Base-by-base conservation (phyloP, 306 rosid species). In the Prunus dulcis region DNA sequence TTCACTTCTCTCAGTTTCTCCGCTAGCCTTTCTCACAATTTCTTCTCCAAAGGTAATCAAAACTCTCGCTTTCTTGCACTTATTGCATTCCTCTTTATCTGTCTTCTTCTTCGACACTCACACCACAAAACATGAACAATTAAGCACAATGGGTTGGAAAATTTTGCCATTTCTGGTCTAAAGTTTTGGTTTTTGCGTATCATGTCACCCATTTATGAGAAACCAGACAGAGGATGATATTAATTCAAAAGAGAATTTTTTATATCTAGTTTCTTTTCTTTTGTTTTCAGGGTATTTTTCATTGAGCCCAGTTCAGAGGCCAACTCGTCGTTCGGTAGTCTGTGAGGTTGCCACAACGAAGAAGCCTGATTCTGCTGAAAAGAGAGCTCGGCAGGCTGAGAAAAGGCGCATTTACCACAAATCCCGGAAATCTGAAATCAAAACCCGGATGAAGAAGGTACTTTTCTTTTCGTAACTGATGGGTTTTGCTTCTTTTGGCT, bases 351-450 rank as follows among this genome's bases (percentile, higher is more conserved):
- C 90, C 49, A 87, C 99, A 0, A 67, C 23, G 43, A 74, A 73
- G 51, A 92, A 96, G 55, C 82, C 87, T n/a, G 98, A 96, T 77
- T 96, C 98, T 6, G 99, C 97, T 2, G 81, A 77, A 20, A 92
- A 96, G 93, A 92, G 97, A 80, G 88, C 89, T 61, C 92, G 93
- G 13, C 92, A 91, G 75, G 90, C 99, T 2, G 98, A 96, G 89
- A 92, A 88, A 72, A 90, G 93, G 76, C 88, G 99, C 68, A 0
- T 89, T 81, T 92, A 89, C 81, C 88, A 96, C 85, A 96, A 87
- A 80, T 82, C 98, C 20, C 82, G 82, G 14, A 96, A 96, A 78
- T 92, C 97, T 6, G 97, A 95, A 84, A 66, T 92, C 64, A 91
- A 67, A 84, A 95, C 98, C 52, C 87, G 98, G 32, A 89, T 89